phyloP scores from a whole-genome alignment of 352 stramenopile species.

The Pythium sukuiense region DNA sequence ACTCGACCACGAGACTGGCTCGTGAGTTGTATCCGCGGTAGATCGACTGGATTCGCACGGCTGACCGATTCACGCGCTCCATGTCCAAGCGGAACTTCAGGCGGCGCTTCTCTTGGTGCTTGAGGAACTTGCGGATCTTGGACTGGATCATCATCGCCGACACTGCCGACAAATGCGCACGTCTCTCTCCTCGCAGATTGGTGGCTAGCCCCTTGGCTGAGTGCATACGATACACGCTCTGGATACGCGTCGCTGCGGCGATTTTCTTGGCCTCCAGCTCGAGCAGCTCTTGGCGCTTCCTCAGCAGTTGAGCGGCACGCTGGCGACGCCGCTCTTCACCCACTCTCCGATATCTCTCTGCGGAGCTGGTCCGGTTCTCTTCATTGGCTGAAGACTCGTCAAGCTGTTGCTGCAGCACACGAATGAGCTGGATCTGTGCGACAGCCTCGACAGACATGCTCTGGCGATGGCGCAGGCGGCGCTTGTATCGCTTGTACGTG shows the following conservation, averaged over 20 bases:
- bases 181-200: slow-evolving; percentile 41
- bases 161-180: slow-evolving; percentile 52
- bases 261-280: slow-evolving; percentile 44
- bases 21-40: slow-evolving; percentile 67
- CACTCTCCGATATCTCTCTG: slow-evolving; percentile 47
- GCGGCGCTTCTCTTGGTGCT: slow-evolving; percentile 39
- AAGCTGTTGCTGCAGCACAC: slow-evolving; percentile 42
- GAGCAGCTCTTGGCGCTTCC: slow-evolving; percentile 51
- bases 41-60: slow-evolving; percentile 64
- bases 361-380: slow-evolving; percentile 4
- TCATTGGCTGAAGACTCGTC: slow-evolving; percentile 26
- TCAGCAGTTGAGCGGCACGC: slow-evolving; percentile 50
- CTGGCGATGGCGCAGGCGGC: slow-evolving; percentile 39
- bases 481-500: slow-evolving; percentile 45
- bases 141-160: slow-evolving; percentile 73
- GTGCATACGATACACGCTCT: slow-evolving; percentile 47
- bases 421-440: slow-evolving; percentile 49
- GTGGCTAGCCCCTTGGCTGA: slow-evolving; percentile 34
- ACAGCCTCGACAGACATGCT: slow-evolving; percentile 64
- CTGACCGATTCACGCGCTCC: slow-evolving; percentile 61
- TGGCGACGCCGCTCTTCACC: slow-evolving; percentile 57
- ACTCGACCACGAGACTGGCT: slow-evolving; percentile 37
- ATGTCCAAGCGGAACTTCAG: slow-evolving; percentile 51
- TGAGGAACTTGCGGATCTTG: slow-evolving; percentile 58
- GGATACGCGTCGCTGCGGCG: slow-evolving; percentile 45